phyloP scores from a whole-genome alignment of 2,329 filamentous ascomycete genomes.

The Byssochlamys sp. region DNA sequence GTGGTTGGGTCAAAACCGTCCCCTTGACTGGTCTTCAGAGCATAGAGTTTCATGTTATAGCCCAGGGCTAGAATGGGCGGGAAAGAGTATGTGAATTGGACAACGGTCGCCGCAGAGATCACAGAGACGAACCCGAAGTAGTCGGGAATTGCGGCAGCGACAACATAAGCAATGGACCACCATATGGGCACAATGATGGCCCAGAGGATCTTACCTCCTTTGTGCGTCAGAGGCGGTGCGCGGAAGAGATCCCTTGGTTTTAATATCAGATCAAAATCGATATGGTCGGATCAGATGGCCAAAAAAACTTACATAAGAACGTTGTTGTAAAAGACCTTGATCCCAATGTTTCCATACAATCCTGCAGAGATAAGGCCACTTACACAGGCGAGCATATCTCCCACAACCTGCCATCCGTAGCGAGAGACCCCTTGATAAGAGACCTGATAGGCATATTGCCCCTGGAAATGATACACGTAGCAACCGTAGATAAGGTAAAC shows the following conservation, averaged over 20 bases:
- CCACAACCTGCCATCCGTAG: conserved; percentile 25
- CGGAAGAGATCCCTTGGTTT: conserved; percentile 30
- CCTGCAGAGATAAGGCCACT: conserved; percentile 27
- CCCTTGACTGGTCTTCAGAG: conserved; percentile 13
- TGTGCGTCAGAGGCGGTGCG: conserved; percentile 29
- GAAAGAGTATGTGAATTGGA: conserved; percentile 42
- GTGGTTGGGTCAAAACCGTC: conserved; percentile 18
- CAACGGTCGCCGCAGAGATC: conserved; percentile 35
- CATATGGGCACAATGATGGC: conserved; percentile 30
- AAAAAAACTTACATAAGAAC: conserved; percentile 19
- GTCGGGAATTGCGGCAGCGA: conserved; percentile 37
- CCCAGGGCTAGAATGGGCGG: conserved; percentile 29
- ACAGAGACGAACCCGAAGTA: conserved; percentile 30
- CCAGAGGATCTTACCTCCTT: conserved; percentile 33
- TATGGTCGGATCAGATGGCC: background rate
- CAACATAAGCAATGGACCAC: conserved; percentile 36
- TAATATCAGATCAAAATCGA: background rate
- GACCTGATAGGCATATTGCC: conserved; percentile 23
- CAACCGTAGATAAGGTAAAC: conserved; percentile 42
- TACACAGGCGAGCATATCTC: conserved; percentile 22
- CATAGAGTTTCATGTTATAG: conserved; percentile 18
- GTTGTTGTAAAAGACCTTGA: conserved; percentile 38
- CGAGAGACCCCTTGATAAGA: conserved; percentile 9
- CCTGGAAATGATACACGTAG: conserved; percentile 40
- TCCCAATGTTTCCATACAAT: conserved; percentile 34